A percentile compares a stretch with the other conserved stretches of the same genome.
Conservation (phyloP, 2,329 filamentous ascomycete genomes). For the Claviceps sp. region DNA sequence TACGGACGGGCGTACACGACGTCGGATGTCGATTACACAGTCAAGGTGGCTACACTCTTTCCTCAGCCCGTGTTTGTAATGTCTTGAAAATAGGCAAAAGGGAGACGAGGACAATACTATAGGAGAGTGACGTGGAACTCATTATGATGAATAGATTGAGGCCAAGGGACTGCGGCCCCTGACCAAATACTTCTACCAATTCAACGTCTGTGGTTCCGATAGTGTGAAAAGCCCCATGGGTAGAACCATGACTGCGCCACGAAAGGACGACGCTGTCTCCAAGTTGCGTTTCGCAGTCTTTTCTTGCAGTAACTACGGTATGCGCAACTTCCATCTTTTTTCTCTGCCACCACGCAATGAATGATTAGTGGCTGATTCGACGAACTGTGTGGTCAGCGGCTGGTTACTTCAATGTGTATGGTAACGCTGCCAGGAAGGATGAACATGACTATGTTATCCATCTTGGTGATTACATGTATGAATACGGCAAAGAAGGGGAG, state of each 20-base stretch:
- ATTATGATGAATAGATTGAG: constrained; percentile 36
- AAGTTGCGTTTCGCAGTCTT: constrained; percentile 53
- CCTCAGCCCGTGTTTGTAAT: not conserved
- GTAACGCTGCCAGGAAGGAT: constrained; percentile 45
- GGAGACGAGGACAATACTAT: too few relatives aligned
- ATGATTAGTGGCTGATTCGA: not conserved
- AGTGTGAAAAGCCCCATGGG: constrained; percentile 45
- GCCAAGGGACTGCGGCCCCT: constrained; percentile 47
- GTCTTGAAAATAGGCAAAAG: too few relatives aligned
- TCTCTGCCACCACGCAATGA: not conserved
- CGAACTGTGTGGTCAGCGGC: constrained; percentile 5
- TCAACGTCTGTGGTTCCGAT: constrained; percentile 50
- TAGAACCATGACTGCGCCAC: constrained; percentile 56
- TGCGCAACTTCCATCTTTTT: constrained; percentile 9
- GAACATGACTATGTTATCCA: constrained; percentile 47
- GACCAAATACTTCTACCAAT: constrained; percentile 57
- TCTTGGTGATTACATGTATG: constrained; percentile 52
- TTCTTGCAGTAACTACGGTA: constrained; percentile 56
- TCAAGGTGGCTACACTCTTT: constrained; percentile 38
- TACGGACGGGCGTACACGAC: constrained; percentile 53
- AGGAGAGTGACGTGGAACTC: not conserved
- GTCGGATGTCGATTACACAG: constrained; percentile 61
- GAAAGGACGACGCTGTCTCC: constrained; percentile 38
- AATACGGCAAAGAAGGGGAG: constrained; percentile 26
- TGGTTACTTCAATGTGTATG: constrained; percentile 48